Conservation (phyloP, 1,284 basidiomycete species). For the Cutaneotrichosporon cyanovorans region DNA sequence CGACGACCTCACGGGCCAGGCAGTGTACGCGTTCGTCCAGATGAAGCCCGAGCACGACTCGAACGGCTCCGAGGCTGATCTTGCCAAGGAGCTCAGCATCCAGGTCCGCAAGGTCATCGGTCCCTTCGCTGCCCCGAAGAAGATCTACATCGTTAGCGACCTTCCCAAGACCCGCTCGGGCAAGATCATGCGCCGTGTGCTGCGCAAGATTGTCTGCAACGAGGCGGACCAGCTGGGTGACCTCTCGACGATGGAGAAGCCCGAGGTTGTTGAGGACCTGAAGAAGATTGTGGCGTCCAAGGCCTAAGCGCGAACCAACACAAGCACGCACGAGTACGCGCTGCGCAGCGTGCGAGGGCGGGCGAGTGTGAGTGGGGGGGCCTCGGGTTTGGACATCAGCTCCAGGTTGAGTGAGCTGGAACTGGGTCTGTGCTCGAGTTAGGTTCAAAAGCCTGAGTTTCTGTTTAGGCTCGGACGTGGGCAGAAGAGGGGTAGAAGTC, state of each 20-base stretch:
- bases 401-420: too few species aligned
- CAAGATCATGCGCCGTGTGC: slow-evolving; percentile 88
- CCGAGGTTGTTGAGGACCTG: slow-evolving; percentile 59
- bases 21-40: slow-evolving; percentile 69
- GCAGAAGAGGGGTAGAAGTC: too few species aligned
- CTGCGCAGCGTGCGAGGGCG: too few species aligned
- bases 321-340: too few species aligned
- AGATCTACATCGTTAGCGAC: slow-evolving; percentile 75
- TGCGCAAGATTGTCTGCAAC: slow-evolving; percentile 90
- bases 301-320: too few species aligned
- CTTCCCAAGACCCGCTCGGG: slow-evolving; percentile 96
- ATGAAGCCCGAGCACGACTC: slow-evolving; percentile 68
- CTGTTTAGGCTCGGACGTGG: too few species aligned
- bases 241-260: slow-evolving; percentile 81
- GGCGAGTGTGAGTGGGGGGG: too few species aligned
- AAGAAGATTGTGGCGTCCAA: not conserved
- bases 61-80: slow-evolving; percentile 61
- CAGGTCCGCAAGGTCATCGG: slow-evolving; percentile 95
- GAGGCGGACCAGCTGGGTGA: slow-evolving; percentile 92
- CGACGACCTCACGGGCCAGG: slow-evolving; percentile 70
- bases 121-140: slow-evolving; percentile 91
- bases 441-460: too few species aligned
- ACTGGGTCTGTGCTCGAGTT: too few species aligned
- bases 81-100: slow-evolving; percentile 81
- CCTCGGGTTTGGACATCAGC: too few species aligned